Evolutionary conservation across 441 rosid genomes (phyloP).

Genomic region (Corymbia citriodora): DNA sequence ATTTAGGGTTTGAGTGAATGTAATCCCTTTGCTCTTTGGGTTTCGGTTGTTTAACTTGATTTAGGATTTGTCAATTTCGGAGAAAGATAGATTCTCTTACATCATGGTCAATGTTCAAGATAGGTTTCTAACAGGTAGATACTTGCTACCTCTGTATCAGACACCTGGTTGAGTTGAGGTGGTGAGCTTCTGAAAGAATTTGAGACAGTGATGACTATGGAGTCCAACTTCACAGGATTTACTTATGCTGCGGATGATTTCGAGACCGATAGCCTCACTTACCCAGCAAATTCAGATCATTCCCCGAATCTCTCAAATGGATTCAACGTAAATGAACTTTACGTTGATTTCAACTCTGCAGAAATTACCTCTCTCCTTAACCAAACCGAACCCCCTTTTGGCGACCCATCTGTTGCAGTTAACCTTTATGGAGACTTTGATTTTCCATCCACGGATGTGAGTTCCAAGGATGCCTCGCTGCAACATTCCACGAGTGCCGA

Average conservation of each 20-base stretch:
- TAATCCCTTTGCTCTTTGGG: neutral
- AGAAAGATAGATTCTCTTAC: neutral
- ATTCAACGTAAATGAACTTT: neutral
- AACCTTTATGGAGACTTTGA: neutral
- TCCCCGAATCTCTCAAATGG: neutral
- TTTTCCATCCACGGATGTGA: neutral
- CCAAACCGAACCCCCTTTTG: neutral
- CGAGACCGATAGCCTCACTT: neutral
- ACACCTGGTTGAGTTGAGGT: neutral
- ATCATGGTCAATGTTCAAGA: neutral
- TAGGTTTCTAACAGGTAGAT: neutral
- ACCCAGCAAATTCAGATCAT: neutral
- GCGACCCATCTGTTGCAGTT: neutral
- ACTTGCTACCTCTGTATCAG: neutral
- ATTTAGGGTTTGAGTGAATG: neutral
- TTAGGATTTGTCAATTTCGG: neutral
- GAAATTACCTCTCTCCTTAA: neutral
- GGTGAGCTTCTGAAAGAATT: neutral
- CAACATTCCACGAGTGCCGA: neutral
- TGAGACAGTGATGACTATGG: neutral
- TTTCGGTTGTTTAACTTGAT: neutral
- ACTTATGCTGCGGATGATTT: neutral
- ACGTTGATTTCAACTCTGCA: neutral
- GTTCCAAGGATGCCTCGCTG: neutral
- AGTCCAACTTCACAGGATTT: neutral